Evolutionary conservation across 2,329 filamentous ascomycete genomes (phyloP), one percentile per base, ranked within the genome.

Genomic region (Parasarocladium wereldwijsianum): DNA sequence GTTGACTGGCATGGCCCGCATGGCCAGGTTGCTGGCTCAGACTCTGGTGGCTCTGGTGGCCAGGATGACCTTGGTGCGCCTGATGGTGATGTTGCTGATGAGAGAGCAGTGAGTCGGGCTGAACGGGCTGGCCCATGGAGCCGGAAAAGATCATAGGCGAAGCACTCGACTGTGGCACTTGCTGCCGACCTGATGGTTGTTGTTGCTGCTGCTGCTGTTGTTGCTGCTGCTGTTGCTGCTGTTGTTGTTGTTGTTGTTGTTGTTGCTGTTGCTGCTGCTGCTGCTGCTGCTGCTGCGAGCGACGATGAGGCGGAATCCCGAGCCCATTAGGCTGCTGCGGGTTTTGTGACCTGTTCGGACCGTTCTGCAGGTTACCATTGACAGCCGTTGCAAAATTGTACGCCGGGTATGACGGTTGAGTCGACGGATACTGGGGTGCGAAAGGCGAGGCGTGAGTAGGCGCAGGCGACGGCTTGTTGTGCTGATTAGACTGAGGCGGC

Each of bases 391-490:
- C 57, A 49, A 68, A 72, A 36, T n/a, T n/a, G n/a, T n/a, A n/a
- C n/a, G n/a, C n/a, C n/a, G n/a, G n/a, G n/a, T n/a, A n/a, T n/a
- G n/a, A n/a, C n/a, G n/a, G n/a, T n/a, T n/a, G n/a, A n/a, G n/a
- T n/a, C n/a, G n/a, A n/a, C n/a, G n/a, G n/a, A n/a, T n/a, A n/a
- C n/a, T 65, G 61, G 31, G 58, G 44, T 45, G 68, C 65, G 43
- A 71, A 72, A 3, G 66, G 61, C 35, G 66, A 61, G 35, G 64
- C 60, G 42, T 65, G 57, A 38, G 67, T 65, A 38, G 65, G 58
- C 14, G 62, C 61, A 22, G 66, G 62, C 17, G 66, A 66, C 36
- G 65, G 62, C 46, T 71, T 70, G 45, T 62, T 68, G 39, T 58
- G 55, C 41, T 62, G 60, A 39, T 57, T 60, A 35, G 60, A 53